Evolutionary conservation across 345 rosid genomes (phyloP).

Genomic region (Aquilaria yunnanensis): DNA sequence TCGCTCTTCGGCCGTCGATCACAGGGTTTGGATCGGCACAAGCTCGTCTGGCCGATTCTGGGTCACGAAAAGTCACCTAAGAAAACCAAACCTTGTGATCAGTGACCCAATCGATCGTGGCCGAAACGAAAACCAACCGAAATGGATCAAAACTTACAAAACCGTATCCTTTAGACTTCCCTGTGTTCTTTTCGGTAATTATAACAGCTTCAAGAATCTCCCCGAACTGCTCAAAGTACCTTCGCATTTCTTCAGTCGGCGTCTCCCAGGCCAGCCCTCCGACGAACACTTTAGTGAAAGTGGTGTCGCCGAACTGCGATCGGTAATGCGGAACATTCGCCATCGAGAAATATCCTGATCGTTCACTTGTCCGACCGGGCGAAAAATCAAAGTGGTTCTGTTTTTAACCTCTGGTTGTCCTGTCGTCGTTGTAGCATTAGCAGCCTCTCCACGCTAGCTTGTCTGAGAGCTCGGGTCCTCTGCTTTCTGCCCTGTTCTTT

Average conservation of each 20-base stretch:
- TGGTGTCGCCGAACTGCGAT: constrained; percentile 92
- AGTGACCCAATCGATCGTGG: neutral
- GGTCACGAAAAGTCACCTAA: constrained; percentile 85
- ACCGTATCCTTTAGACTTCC: constrained; percentile 94
- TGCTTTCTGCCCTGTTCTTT: constrained; percentile 9
- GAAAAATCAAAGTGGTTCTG: no score
- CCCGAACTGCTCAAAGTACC: constrained; percentile 82
- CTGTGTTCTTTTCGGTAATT: constrained; percentile 72
- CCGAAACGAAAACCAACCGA: neutral
- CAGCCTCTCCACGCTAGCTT: no score
- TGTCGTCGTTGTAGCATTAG: no score
- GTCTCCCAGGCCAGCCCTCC: constrained; percentile 99
- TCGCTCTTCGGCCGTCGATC: constrained; percentile 87
- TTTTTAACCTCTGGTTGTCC: no score
- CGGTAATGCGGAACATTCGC: constrained; percentile 60
- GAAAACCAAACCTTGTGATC: neutral
- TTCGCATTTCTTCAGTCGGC: constrained; percentile 75
- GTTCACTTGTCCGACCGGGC: no score
- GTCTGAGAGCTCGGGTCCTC: constrained; percentile 14
- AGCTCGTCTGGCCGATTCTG: constrained; percentile 83
- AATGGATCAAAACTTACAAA: constrained; percentile 48
- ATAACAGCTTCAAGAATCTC: constrained; percentile 97
- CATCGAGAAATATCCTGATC: neutral
- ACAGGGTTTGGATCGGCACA: constrained; percentile 76
- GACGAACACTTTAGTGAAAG: constrained; percentile 78